phyloP scores from a whole-genome alignment of 2,329 filamentous ascomycete genomes.

The Aureobasidium sp. region DNA sequence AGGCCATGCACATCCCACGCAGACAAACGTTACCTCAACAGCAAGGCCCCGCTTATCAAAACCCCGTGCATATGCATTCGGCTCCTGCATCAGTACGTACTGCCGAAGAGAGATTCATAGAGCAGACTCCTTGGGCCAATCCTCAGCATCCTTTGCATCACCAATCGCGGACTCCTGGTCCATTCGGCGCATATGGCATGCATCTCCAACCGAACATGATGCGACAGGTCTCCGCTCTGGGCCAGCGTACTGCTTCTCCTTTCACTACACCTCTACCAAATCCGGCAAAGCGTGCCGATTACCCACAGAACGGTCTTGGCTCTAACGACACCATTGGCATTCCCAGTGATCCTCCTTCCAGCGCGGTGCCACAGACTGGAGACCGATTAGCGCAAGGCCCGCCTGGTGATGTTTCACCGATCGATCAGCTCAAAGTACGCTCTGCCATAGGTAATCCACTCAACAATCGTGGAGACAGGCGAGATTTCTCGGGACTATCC shows the following conservation, averaged over 20 bases:
- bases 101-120: conserved; percentile 67
- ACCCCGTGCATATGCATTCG: conserved; percentile 8
- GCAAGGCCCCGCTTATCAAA: conserved; percentile 1
- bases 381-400: conserved; percentile 20
- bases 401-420: conserved; percentile 17
- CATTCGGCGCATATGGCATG: conserved; percentile 16
- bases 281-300: conserved; percentile 19
- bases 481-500: conserved; percentile 18
- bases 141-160: conserved; percentile 48
- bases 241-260: conserved; percentile 20
- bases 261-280: conserved; percentile 27
- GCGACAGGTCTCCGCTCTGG: conserved; percentile 14
- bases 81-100: conserved; percentile 24
- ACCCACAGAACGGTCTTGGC: conserved; percentile 14
- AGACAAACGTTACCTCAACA: conserved; percentile 21
- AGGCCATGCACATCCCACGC: conserved; percentile 54
- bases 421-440: conserved; percentile 16
- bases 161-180: conserved; percentile 18
- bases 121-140: conserved; percentile 89
- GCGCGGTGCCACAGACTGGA: conserved; percentile 26
- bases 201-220: conserved; percentile 16
- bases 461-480: conserved; percentile 5
- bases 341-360: conserved; percentile 27
- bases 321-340: conserved; percentile 21
- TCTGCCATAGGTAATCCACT: conserved; percentile 1